Evolutionary conservation across 1,284 basidiomycete genomes (phyloP).

Genomic region (Rhodotorula sp.): DNA sequence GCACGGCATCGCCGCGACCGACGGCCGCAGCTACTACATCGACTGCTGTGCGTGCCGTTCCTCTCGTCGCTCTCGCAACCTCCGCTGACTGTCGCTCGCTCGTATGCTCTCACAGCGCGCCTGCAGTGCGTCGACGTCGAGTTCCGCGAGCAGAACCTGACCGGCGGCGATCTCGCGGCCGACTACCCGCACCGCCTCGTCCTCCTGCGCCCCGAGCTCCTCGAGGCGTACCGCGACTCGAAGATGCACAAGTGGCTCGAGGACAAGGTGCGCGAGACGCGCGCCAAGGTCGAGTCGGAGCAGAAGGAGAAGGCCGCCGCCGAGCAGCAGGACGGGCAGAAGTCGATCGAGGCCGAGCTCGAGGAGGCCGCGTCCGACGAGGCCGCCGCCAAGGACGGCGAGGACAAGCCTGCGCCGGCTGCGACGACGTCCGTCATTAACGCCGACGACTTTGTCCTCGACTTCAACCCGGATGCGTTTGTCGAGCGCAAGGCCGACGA

Average conservation of each 20-base stretch:
- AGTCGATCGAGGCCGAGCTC: conserved; percentile 48
- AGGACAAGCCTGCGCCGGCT: neutral
- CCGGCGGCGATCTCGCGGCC: conserved; percentile 43
- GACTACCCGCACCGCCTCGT: conserved; percentile 59
- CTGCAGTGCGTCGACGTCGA: conserved; percentile 59
- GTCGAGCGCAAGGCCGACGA: conserved; percentile 52
- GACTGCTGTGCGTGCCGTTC: conserved; percentile 53
- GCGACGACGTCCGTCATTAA: conserved; percentile 41
- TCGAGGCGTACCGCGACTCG: conserved; percentile 58
- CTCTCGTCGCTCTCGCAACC: neutral
- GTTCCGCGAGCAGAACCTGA: conserved; percentile 57
- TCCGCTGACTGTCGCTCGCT: neutral
- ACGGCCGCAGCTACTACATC: conserved; percentile 60
- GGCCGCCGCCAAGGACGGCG: conserved; percentile 25
- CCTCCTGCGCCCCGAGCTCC: conserved; percentile 61
- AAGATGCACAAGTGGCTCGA: conserved; percentile 59
- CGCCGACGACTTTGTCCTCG: conserved; percentile 55
- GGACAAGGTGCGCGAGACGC: conserved; percentile 51
- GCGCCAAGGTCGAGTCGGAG: conserved; percentile 50
- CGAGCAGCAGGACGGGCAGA: neutral
- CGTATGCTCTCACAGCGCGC: conserved; percentile 47
- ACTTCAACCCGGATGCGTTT: conserved; percentile 63
- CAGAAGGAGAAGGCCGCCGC: conserved; percentile 8
- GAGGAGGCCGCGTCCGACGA: conserved; percentile 45
- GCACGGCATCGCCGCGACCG: conserved; percentile 60